A percentile compares a stretch with the other conserved stretches of the same genome.
Evolutionary conservation across 1,284 basidiomycete species (phyloP).

Genomic region (Ceratobasidium sp.): DNA sequence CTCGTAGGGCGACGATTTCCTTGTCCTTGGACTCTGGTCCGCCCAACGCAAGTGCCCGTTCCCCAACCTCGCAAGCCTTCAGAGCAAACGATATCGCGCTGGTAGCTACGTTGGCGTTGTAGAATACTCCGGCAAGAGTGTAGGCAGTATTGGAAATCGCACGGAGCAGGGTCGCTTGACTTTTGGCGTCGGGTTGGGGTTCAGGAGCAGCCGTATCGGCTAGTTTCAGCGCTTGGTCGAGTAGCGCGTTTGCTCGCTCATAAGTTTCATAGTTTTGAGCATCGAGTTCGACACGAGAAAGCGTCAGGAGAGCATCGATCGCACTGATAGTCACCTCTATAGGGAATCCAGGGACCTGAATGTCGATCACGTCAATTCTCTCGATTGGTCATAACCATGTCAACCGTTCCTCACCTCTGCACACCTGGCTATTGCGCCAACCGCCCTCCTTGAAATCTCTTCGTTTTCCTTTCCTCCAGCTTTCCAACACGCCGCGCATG

Average conservation of each 20-base stretch:
- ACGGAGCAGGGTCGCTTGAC: conserved; percentile 14
- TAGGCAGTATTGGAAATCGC: conserved; percentile 48
- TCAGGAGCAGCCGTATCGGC: neutral
- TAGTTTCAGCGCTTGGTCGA: conserved; percentile 19
- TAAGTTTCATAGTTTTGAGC: conserved; percentile 19
- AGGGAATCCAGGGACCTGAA: conserved; percentile 19
- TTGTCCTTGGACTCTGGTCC: conserved; percentile 18
- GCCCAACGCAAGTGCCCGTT: conserved; percentile 25
- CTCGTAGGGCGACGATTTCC: conserved; percentile 32
- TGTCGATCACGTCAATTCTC: neutral
- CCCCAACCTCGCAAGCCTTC: conserved; percentile 38
- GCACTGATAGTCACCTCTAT: conserved; percentile 22
- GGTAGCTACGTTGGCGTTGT: conserved; percentile 44
- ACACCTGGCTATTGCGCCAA: conserved; percentile 50
- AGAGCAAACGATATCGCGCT: conserved; percentile 39
- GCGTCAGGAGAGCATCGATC: conserved; percentile 22
- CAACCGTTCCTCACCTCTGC: conserved; percentile 46
- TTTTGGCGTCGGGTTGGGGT: neutral
- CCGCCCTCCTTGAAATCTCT: conserved; percentile 45
- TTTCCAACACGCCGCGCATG: conserved; percentile 20
- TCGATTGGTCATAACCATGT: neutral
- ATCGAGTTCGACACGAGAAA: conserved; percentile 14
- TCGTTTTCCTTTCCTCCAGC: neutral
- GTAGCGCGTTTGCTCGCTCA: neutral
- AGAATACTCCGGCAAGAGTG: conserved; percentile 50